Base-by-base conservation (phyloP, 805 yeast species). In the Candida loeiensis region DNA sequence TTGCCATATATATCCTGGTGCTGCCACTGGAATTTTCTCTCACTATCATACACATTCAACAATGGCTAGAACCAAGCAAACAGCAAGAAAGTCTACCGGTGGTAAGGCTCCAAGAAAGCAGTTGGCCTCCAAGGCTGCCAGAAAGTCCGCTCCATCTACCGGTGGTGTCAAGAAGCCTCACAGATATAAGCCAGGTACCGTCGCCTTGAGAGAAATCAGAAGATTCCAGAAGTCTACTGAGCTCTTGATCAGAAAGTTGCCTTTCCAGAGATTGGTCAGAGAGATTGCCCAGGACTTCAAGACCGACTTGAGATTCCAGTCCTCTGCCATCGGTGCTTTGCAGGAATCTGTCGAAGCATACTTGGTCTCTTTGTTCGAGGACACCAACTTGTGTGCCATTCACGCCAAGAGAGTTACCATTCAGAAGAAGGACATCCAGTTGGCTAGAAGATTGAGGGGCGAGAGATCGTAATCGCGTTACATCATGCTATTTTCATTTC, bases 301-400 rank as follows among this genome's bases (percentile, higher is more conserved):
- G 76, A 80, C 91, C 56, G 95, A 85, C 64, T 79, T 89, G 69
- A 83, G 96, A 77, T 91, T 93, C 83, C 97, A 91, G 71, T 85
- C 96, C 43, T 85, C 95, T 52, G 99, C 99, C 52, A 85, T 91
- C 53, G 90, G 95, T 73, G 99, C 99, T 54, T 76, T 91, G 58
- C 99, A 91, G 71, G 99, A 93, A 74, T 90, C 98, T 49, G 96
- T 91, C 48, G 99, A 91, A 77, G 97, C 97, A 61, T 93, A 89
- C 79, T 77, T 93, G 58, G 96, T 91, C 40, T 87, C 96, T 46
- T 73, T 91, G 61, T 93, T 91, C 56, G 98, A 91, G 77, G 98
- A 93, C 71, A 93, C 98, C 53, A 91, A 90, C 77, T 79, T 91
- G 76, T 93, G 97, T 75, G 97, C 98, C 51, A 87, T 89, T 55